Evolutionary conservation across 2,329 filamentous ascomycete species (phyloP).

Genomic region (Aspergillus udagawae): DNA sequence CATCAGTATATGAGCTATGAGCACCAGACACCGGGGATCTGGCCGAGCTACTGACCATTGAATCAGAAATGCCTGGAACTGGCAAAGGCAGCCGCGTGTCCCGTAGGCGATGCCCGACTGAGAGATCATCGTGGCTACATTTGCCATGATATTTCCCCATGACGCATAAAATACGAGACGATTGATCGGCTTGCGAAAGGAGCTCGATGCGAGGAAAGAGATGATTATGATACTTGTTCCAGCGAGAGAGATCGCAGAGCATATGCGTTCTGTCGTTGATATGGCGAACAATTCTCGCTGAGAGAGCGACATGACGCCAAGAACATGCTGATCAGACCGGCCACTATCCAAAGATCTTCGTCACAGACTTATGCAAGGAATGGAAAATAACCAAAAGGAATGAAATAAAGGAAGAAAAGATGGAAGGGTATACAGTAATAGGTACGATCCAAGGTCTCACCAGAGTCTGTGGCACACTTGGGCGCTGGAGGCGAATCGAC

Average conservation of each 20-base stretch:
- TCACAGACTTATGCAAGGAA: neutral
- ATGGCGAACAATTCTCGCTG: conserved; percentile 50
- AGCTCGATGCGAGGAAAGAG: conserved; percentile 64
- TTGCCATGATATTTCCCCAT: conserved; percentile 74
- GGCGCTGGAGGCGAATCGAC: neutral
- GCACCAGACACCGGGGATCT: neutral
- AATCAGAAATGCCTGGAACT: conserved; percentile 73
- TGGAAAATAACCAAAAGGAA: neutral
- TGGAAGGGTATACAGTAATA: neutral
- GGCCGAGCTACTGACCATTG: conserved; percentile 64
- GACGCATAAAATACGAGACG: conserved; percentile 79
- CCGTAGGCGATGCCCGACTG: conserved; percentile 53
- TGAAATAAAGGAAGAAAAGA: neutral
- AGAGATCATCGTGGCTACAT: conserved; percentile 71
- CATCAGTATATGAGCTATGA: conserved; percentile 5
- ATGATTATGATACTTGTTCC: conserved; percentile 68
- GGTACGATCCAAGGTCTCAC: neutral
- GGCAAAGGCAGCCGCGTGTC: conserved; percentile 58
- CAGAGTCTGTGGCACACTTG: neutral
- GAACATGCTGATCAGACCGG: conserved; percentile 1
- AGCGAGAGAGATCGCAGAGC: conserved; percentile 66
- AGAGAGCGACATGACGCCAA: conserved; percentile 26
- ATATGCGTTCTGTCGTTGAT: conserved; percentile 61
- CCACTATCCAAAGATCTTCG: neutral
- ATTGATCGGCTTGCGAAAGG: conserved; percentile 84